Evolutionary conservation across 2,329 filamentous ascomycete species (phyloP), one percentile per base, ranked within the genome.

Genomic region (Xylaria multiplex): DNA sequence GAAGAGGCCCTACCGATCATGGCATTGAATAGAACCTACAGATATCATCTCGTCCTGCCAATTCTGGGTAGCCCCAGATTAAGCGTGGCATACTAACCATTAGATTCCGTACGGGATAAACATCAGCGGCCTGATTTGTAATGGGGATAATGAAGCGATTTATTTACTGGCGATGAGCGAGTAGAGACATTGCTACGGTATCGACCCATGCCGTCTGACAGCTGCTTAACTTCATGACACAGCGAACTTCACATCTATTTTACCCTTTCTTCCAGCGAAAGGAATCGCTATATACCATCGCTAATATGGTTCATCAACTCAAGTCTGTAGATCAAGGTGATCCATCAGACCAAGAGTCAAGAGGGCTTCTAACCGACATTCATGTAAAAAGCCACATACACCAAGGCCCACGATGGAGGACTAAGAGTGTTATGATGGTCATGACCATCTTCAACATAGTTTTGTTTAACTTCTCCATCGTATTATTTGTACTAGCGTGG

Each of bases 371-470:
- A 13, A 37, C 53, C 16, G 9, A 57, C 6, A 4, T 49, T 45
- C 45, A 11, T 9, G 2, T 42, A 5, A 43, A 52, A 46, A 11
- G 6, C n/a, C 43, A 37, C 19, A 32, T 11, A 2, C 5, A n/a
- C 16, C 35, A 16, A 24, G 27, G 13, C 19, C 7, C 22, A 19
- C 43, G 32, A 50, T 57, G 52, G 52, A 14, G 52, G 22, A 52
- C 45, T 16, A 62, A 9, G 24, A 43, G 6, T 0, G 24, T 24
- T 14, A 49, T 52, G 8, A 37, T 49, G 16, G 16, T 11, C n/a
- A 14, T 57, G 5, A 62, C 60, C 5, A 24, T 62, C 22, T 7
- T 62, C 14, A 62, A 62, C 11, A 13, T 52, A 16, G 7, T 35
- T 22, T 14, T 62, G 6, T 52, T 62, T n/a, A 32, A 14, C 7